Conservation (phyloP, 2,329 filamentous ascomycete species). For the Alternaria sp. region DNA sequence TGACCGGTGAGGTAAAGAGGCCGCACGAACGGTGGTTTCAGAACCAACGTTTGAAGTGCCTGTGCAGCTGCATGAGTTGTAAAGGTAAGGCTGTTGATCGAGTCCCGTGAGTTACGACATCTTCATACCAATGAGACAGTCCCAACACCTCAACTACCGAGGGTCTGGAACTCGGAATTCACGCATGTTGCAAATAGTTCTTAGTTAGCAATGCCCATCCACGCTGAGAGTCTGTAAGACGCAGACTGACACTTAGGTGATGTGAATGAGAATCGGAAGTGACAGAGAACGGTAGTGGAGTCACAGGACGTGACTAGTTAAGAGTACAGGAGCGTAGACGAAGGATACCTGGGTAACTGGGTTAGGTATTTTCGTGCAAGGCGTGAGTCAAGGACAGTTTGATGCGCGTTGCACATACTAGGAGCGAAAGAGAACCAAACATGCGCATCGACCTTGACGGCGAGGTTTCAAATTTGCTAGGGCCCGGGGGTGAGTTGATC, state of each 20-base stretch:
- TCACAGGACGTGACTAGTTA: constrained; percentile 17
- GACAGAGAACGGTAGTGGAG: constrained; percentile 16
- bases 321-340: constrained; percentile 25
- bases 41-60: background rate
- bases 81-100: background rate
- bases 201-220: constrained; percentile 23
- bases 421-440: background rate
- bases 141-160: constrained; percentile 20
- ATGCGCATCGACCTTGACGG: background rate
- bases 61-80: background rate
- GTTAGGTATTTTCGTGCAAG: background rate
- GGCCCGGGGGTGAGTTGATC: background rate
- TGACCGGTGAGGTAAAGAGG: background rate
- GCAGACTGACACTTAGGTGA: constrained; percentile 2
- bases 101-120: background rate
- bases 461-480: background rate
- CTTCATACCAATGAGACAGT: constrained; percentile 18
- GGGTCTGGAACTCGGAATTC: constrained; percentile 25
- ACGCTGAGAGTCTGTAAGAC: constrained; percentile 13
- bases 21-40: constrained; percentile 3
- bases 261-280: background rate
- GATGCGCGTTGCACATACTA: background rate
- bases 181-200: constrained; percentile 37
- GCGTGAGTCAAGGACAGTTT: background rate
- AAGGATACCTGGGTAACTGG: constrained; percentile 19